Percentiles rank a stretch among this genome's conserved stretches.
Evolutionary conservation across 31 red algal species (phyloP).

Genomic region (Asparagopsis taxiformis): DNA sequence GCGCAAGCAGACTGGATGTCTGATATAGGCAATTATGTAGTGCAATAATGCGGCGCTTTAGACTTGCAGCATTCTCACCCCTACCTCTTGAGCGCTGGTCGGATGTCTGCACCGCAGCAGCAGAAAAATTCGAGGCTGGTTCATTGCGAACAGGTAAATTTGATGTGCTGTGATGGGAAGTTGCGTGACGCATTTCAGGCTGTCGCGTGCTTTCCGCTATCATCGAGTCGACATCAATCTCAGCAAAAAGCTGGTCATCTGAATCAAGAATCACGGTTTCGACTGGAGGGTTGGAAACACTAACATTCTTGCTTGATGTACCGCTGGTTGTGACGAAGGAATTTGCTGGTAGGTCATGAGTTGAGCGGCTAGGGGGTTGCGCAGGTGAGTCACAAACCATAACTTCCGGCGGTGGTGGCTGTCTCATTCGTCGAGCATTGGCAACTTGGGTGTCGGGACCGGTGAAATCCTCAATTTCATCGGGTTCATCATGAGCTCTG

Average conservation of each 20-base stretch:
- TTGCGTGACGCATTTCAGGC: constrained; percentile 8
- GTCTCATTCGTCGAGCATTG: background rate
- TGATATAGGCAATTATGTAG: constrained; percentile 41
- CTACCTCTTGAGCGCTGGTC: background rate
- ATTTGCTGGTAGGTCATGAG: background rate
- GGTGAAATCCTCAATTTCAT: constrained; percentile 53
- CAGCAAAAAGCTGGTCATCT: constrained; percentile 46
- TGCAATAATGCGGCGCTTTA: constrained; percentile 44
- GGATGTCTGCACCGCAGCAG: constrained; percentile 5
- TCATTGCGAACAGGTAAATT: background rate
- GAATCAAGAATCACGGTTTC: background rate
- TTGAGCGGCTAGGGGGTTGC: background rate
- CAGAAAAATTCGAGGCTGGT: background rate
- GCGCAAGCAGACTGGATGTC: constrained; percentile 40
- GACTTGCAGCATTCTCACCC: constrained; percentile 10
- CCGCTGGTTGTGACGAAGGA: background rate
- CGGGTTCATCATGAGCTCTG: constrained; percentile 13
- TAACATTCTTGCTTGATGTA: background rate
- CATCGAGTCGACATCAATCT: constrained; percentile 51
- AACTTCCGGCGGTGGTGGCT: background rate
- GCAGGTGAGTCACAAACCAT: background rate
- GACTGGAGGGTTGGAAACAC: background rate
- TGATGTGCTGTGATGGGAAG: background rate
- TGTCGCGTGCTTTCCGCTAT: constrained; percentile 25
- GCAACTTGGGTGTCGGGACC: constrained; percentile 30